phyloP scores from a whole-genome alignment of 2,329 filamentous ascomycete species.

The Penicillium sp. region DNA sequence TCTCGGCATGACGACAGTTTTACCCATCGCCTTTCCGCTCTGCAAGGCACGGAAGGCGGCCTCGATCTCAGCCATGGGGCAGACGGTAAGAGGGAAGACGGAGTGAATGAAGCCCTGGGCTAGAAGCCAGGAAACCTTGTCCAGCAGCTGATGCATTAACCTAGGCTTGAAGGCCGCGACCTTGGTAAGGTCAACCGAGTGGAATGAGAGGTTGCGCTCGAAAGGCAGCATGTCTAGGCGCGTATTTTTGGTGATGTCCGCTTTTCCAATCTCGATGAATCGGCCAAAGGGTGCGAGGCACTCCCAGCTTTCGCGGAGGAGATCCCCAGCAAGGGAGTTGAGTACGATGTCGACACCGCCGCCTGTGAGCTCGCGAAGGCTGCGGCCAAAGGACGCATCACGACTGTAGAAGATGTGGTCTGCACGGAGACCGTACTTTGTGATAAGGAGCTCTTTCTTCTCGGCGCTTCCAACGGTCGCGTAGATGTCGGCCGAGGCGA shows the following conservation, averaged over 20 bases:
- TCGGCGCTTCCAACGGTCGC: slow-evolving; percentile 21
- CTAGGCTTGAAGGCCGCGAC: too few relatives aligned
- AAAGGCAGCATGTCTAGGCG: too few relatives aligned
- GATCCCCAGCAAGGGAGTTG: slow-evolving; percentile 21
- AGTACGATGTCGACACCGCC: slow-evolving; percentile 25
- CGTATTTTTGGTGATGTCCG: slow-evolving; percentile 15
- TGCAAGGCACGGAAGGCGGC: too few relatives aligned
- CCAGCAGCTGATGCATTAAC: too few relatives aligned
- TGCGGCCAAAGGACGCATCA: slow-evolving; percentile 17
- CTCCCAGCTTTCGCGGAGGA: slow-evolving; percentile 20
- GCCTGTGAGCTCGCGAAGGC: slow-evolving; percentile 14
- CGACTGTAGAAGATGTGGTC: slow-evolving; percentile 23
- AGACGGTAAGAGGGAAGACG: too few relatives aligned
- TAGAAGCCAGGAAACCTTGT: too few relatives aligned
- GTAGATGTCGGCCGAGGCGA: slow-evolving; percentile 20
- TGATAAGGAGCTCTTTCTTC: slow-evolving; percentile 21
- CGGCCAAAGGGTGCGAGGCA: slow-evolving; percentile 21
- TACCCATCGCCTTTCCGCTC: too few relatives aligned
- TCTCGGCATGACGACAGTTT: too few relatives aligned
- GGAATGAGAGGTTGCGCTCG: too few relatives aligned
- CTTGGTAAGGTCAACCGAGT: too few relatives aligned
- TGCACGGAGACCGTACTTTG: slow-evolving; percentile 16
- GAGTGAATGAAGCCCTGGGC: too few relatives aligned
- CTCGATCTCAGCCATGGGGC: too few relatives aligned
- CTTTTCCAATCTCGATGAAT: slow-evolving; percentile 28